phyloP scores from a whole-genome alignment of 805 yeast genomes.

The Lachancea dasiensis region DNA sequence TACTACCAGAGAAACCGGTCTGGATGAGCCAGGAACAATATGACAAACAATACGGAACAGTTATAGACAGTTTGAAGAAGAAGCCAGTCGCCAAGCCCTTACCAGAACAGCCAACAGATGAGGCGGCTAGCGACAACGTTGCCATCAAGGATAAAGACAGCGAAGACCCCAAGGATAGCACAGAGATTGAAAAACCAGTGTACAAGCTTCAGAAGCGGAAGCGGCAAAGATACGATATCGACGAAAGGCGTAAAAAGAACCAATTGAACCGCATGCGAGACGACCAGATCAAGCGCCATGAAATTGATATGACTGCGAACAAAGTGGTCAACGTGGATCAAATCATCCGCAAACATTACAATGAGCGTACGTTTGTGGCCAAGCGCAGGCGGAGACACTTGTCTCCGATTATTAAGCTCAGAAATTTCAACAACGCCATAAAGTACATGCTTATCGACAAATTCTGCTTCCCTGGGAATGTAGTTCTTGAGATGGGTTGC shows the following conservation, averaged over 20 bases:
- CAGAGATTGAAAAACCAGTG: conserved; percentile 12
- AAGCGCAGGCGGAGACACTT: conserved; percentile 55
- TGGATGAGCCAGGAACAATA: conserved; percentile 36
- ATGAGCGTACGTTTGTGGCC: conserved; percentile 70
- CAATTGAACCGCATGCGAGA: conserved; percentile 30
- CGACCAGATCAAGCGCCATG: conserved; percentile 32
- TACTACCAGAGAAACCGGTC: conserved; percentile 32
- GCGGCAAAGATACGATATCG: conserved; percentile 28
- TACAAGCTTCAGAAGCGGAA: conserved; percentile 23
- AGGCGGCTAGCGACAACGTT: conserved; percentile 1
- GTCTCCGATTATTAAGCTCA: conserved; percentile 79
- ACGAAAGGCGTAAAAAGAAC: conserved; percentile 30
- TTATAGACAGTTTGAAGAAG: conserved; percentile 10
- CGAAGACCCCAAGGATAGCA: conserved; percentile 5
- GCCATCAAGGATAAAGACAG: conserved; percentile 13
- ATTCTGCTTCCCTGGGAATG: conserved; percentile 47
- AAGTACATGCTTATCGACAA: conserved; percentile 79
- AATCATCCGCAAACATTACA: conserved; percentile 77
- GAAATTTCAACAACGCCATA: conserved; percentile 88
- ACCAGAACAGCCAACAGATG: conserved; percentile 6
- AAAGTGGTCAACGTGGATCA: conserved; percentile 46
- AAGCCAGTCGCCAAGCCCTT: conserved; percentile 4
- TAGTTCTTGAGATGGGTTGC: conserved; percentile 83
- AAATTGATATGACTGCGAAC: conserved; percentile 33
- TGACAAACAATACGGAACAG: conserved; percentile 27